These are phyloP conservation scores for Zoysia japonica DNA, from an alignment of 176 grass and related monocot genomes.

Conservation along the genomic window DNA sequence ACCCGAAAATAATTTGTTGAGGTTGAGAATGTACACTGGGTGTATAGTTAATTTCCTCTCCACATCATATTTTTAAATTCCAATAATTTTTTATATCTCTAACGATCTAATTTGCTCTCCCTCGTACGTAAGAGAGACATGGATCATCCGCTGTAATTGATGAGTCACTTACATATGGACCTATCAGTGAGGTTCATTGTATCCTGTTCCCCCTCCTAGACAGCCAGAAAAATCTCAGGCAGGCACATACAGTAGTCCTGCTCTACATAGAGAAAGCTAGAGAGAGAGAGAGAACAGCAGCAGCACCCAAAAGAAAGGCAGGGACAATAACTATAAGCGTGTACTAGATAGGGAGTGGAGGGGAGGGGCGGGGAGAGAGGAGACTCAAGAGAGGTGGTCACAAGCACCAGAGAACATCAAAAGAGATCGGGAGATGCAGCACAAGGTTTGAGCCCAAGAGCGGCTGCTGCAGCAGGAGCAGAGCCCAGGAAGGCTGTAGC, in stretches of 20 bases:
- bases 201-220: neutral
- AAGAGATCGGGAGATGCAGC: conserved; percentile 50
- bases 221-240: conserved; percentile 49
- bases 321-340: conserved; percentile 24
- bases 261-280: neutral
- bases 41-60: no score
- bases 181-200: no score
- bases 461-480: conserved; percentile 43
- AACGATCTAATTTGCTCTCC: no score
- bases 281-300: neutral
- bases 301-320: conserved; percentile 7
- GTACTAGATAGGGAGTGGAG: neutral
- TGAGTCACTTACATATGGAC: no score
- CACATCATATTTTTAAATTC: no score
- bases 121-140: no score
- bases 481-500: conserved; percentile 39
- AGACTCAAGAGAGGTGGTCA: conserved; percentile 18
- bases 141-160: no score
- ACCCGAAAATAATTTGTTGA: conserved; percentile 10
- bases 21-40: neutral
- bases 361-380: neutral
- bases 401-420: conserved; percentile 49
- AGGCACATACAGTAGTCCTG: conserved; percentile 10
- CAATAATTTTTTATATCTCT: no score
- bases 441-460: conserved; percentile 38